Evolutionary conservation across 1,284 basidiomycete genomes (phyloP), one percentile per base, ranked within the genome.

Genomic region (Spongiforma sp.): DNA sequence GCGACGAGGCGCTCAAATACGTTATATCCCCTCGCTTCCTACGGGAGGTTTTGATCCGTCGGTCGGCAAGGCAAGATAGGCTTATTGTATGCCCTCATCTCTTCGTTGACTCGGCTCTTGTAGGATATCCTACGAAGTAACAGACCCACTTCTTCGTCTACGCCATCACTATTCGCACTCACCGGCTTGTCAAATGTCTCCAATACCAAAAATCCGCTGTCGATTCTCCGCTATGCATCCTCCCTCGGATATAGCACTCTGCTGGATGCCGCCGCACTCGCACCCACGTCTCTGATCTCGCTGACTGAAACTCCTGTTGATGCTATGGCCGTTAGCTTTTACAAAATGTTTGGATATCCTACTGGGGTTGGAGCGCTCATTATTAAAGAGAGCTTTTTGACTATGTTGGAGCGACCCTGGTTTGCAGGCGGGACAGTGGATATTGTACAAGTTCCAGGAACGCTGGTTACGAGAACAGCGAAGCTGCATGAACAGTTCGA

Each of bases 281-380:
- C 89, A 1, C 87, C 92, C 7, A 88, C 90, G 1, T 88, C 90
- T 11, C 73, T 80, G 17, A 83, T 93, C 61, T 91, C 90, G 11
- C 80, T 94, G 24, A 76, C 82, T 4, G 85, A 89, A 61, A 83
- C 81, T 30, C 85, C 87, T 9, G 88, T 92, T 17, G 92, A 94
- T 75, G 93, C 92, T 4, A 89, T 95, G 84, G 91, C 88, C 0
- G 75, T 94, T 60, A 93, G 90, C 48, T 93, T 94, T 70, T 95
- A 95, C 81, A 95, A 95, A 71, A 93, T 94, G 89, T 93, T 94
- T 66, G 93, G 93, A 34, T 94, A 89, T 70, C 93, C 93, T 11
- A 95, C 93, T 0, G 93, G 93, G 3, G 86, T 95, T 52, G 93
- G 93, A 36, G 91, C 91, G 24, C 81, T 95, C 3, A 77, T 95